Conservation (phyloP, 345 rosid species). For the Aurinia saxatilis region DNA sequence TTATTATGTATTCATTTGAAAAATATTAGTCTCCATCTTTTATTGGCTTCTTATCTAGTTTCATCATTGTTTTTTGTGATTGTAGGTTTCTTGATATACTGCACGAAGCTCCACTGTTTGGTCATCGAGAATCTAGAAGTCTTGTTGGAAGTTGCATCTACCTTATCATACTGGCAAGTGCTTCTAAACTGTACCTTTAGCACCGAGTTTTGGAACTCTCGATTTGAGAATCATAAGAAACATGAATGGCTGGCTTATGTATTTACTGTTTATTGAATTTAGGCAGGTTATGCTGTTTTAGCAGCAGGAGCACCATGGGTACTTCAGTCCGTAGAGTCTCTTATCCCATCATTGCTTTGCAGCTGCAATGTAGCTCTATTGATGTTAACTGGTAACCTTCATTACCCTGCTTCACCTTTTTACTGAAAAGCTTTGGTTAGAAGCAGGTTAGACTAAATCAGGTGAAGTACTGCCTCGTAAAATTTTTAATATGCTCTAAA, state of each 20-base stretch:
- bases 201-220: background rate
- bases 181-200: background rate
- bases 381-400: constrained; percentile 57
- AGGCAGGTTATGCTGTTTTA: constrained; percentile 73
- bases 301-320: constrained; percentile 70
- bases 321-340: constrained; percentile 35
- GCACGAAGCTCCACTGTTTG: constrained; percentile 88
- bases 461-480: background rate
- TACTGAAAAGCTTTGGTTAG: too few relatives aligned
- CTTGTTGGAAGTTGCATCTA: constrained; percentile 64
- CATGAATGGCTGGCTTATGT: background rate
- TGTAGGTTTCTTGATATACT: constrained; percentile 86
- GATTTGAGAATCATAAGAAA: background rate
- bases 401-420: background rate
- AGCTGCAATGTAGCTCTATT: constrained; percentile 66
- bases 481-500: background rate
- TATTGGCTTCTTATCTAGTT: background rate
- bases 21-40: background rate
- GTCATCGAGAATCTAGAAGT: constrained; percentile 74
- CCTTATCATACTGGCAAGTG: constrained; percentile 65
- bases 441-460: too few relatives aligned
- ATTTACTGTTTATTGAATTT: constrained; percentile 17
- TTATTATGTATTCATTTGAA: background rate
- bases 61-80: constrained; percentile 6
- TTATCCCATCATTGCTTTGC: constrained; percentile 66